A percentile compares a stretch with the other conserved stretches of the same genome.
These are phyloP conservation scores for Middelhovenomyces tepae DNA, from an alignment of 805 yeast species.

Conservation along the genomic window DNA sequence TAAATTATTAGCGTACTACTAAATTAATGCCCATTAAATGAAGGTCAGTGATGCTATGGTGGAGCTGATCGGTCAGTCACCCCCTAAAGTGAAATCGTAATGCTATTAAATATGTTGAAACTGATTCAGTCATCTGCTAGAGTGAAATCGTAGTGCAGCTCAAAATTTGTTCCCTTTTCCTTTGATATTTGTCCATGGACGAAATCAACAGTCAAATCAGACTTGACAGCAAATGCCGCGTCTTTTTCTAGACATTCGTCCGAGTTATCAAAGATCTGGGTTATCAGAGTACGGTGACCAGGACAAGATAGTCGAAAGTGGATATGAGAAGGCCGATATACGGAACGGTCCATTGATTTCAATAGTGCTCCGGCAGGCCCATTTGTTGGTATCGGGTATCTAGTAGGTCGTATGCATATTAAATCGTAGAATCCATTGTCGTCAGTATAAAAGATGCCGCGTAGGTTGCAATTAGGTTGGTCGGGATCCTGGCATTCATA, in stretches of 20 bases:
- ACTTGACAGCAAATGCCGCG: slow-evolving; percentile 1
- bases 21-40: too few species aligned
- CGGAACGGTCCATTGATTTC: neutral
- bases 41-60: too few species aligned
- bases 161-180: too few species aligned
- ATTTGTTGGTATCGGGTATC: neutral
- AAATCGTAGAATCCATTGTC: neutral
- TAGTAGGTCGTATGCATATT: neutral
- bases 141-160: too few species aligned
- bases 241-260: neutral
- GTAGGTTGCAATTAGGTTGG: slow-evolving; percentile 1
- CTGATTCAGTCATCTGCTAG: too few species aligned
- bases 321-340: slow-evolving; percentile 1
- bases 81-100: too few species aligned
- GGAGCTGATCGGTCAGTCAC: too few species aligned
- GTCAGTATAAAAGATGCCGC: slow-evolving; percentile 1
- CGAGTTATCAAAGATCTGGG: neutral
- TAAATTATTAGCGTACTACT: too few species aligned
- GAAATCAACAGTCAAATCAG: neutral
- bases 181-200: too few species aligned
- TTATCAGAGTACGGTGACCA: neutral
- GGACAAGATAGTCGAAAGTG: neutral
- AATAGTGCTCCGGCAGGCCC: neutral
- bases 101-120: too few species aligned
- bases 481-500: slow-evolving; percentile 1